A percentile compares a stretch with the other conserved stretches of the same genome.
Conservation (phyloP, 2,329 filamentous ascomycete genomes). For the Pseudogymnoascus pannorum region DNA sequence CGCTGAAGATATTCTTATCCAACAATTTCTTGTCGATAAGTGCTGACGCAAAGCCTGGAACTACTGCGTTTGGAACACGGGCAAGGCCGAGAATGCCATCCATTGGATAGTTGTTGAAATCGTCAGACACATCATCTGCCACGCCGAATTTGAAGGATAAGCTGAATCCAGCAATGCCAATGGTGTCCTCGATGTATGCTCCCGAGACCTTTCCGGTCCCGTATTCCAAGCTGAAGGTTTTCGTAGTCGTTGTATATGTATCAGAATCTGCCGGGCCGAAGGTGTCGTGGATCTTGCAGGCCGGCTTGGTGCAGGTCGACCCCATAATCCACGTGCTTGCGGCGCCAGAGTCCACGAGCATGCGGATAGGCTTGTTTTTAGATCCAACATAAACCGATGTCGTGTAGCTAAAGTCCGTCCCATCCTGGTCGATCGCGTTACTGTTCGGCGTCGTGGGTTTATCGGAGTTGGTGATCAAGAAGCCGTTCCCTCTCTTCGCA, state of each 20-base stretch:
- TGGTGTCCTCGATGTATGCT: slow-evolving; percentile 54
- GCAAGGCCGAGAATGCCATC: slow-evolving; percentile 82
- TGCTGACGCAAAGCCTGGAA: slow-evolving; percentile 60
- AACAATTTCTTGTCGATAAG: slow-evolving; percentile 52
- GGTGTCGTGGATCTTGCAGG: slow-evolving; percentile 62
- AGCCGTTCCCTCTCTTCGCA: slow-evolving; percentile 21
- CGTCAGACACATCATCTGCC: slow-evolving; percentile 60
- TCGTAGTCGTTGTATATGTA: slow-evolving; percentile 47
- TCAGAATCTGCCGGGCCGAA: slow-evolving; percentile 62
- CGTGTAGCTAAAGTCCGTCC: slow-evolving; percentile 60
- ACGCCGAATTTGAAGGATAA: slow-evolving; percentile 64
- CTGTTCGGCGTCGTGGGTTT: slow-evolving; percentile 40
- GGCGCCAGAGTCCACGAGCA: slow-evolving; percentile 61
- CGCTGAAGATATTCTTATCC: slow-evolving; percentile 58
- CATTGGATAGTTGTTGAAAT: slow-evolving; percentile 74
- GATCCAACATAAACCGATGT: slow-evolving; percentile 51
- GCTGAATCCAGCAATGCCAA: slow-evolving; percentile 59
- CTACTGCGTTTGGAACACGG: slow-evolving; percentile 43
- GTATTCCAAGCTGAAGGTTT: slow-evolving; percentile 62
- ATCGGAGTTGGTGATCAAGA: slow-evolving; percentile 20
- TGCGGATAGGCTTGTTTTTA: slow-evolving; percentile 44
- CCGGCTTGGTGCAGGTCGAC: slow-evolving; percentile 53
- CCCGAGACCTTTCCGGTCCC: slow-evolving; percentile 68
- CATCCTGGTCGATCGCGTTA: slow-evolving; percentile 54
- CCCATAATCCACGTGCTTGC: slow-evolving; percentile 81